These are phyloP conservation scores for Leonotis leonurus DNA, from an alignment of 257 asterid genomes.

Conservation along the genomic window DNA sequence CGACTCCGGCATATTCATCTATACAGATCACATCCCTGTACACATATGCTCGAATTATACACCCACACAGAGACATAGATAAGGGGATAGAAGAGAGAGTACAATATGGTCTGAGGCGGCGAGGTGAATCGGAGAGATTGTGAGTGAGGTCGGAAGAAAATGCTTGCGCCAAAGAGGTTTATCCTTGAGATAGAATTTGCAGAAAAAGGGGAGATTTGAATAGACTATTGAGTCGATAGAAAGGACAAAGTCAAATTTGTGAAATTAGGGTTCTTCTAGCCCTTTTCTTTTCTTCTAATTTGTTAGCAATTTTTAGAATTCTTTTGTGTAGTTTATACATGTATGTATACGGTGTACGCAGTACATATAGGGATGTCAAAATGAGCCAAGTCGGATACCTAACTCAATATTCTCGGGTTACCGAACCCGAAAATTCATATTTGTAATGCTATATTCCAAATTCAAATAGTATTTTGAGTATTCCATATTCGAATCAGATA, in stretches of 20 bases:
- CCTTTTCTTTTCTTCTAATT: neutral
- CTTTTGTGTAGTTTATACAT: no score
- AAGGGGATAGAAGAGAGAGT: slow-evolving; percentile 6
- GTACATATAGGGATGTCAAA: no score
- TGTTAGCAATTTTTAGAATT: no score
- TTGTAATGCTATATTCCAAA: no score
- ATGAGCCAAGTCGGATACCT: no score
- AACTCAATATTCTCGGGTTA: no score
- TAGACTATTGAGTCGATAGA: slow-evolving; percentile 18
- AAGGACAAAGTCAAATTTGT: slow-evolving; percentile 22
- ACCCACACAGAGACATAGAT: neutral
- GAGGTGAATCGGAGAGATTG: slow-evolving; percentile 4
- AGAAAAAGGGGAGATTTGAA: slow-evolving; percentile 22
- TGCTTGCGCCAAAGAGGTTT: slow-evolving; percentile 8
- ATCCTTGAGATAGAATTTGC: slow-evolving; percentile 18
- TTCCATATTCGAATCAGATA: no score
- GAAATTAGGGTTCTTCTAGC: slow-evolving; percentile 36
- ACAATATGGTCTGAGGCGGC: slow-evolving; percentile 14
- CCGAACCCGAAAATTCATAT: no score
- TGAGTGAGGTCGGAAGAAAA: neutral
- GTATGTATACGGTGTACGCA: no score
- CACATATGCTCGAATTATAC: neutral
- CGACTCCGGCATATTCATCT: neutral
- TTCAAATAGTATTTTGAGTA: no score
- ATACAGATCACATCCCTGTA: neutral